Percentiles rank a stretch among this genome's conserved stretches.
Evolutionary conservation across 176 grass and related monocot genomes (phyloP).

Genomic region (Leersia perrieri): DNA sequence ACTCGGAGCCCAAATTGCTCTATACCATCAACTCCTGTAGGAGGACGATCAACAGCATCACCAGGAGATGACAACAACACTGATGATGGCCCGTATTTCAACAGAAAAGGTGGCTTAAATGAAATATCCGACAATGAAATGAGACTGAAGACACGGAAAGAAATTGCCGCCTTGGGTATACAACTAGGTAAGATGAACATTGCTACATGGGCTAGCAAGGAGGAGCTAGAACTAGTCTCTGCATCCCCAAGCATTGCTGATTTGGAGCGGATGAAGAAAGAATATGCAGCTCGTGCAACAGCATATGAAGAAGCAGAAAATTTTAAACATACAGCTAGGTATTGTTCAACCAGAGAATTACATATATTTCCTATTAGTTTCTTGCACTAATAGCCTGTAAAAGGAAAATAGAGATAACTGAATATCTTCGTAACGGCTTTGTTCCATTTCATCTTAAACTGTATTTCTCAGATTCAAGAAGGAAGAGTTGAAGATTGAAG

Average conservation of each 20-base stretch:
- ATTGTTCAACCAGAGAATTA: constrained; percentile 18
- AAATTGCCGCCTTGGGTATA: constrained; percentile 84
- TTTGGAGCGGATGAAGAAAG: constrained; percentile 52
- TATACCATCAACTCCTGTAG: constrained; percentile 72
- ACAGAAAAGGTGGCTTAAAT: constrained; percentile 45
- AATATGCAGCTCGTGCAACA: constrained; percentile 69
- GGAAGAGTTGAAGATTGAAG: constrained; percentile 91
- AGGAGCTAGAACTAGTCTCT: constrained; percentile 64
- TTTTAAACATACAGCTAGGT: constrained; percentile 79
- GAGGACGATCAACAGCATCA: constrained; percentile 43
- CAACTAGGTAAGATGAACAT: constrained; percentile 96
- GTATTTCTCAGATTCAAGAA: constrained; percentile 62
- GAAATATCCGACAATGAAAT: constrained; percentile 75
- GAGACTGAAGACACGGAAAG: constrained; percentile 74
- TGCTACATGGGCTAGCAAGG: constrained; percentile 96
- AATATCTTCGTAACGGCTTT: not conserved
- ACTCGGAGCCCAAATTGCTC: constrained; percentile 74
- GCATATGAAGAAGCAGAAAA: constrained; percentile 87
- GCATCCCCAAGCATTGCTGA: constrained; percentile 42
- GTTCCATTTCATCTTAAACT: constrained; percentile 6
- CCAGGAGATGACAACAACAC: constrained; percentile 40
- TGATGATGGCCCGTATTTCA: constrained; percentile 46
- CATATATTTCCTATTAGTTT: not conserved
- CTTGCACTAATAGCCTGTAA: constrained; percentile 2
- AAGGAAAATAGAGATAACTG: not conserved